Base-by-base conservation (phyloP, 2,329 filamentous ascomycete genomes). In the Endoconidiophora laricicola region DNA sequence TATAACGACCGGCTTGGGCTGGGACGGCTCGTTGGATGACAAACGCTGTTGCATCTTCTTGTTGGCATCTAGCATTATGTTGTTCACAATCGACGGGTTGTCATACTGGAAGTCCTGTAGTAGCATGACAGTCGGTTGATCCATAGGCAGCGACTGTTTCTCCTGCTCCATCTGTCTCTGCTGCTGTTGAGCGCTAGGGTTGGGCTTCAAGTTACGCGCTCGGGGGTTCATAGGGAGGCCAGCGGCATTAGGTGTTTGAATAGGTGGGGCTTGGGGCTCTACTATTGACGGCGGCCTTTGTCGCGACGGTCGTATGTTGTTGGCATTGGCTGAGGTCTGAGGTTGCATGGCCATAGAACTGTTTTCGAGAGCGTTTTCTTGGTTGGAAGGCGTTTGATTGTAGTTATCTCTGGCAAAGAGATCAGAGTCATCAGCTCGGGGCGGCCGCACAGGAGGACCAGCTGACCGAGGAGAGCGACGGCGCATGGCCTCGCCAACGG, bases 71-170 rank as follows among this genome's bases (percentile, higher is more conserved):
- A 69, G 64, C 36, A 76, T 67, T 52, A 76, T 72, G 22, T 64
- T 66, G 47, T 69, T 63, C 2, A 78, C 71, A 1, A 63, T 60
- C 24, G 57, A 60, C 0, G 74, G 72, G 50, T 78, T 65, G 49
- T 76, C 64, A 54, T 76, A 76, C 36, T 72, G 65, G 49, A 76
- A 74, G 46, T 71, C 66, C 52, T 75, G 77, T 46, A 78, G 60
- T 49, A 75, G 69, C 68, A 78, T 70, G 43, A 76, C 67, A 3
- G 69, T 76, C 16, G 52, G 52, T 52, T 70, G 67, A 22, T 69
- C 48, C 29, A 44, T 7, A 6, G 52, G 23, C 16, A 53, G 24
- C 4, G 39, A 16, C 48, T 38, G 33, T 22, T 23, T 16, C 33
- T 49, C 18, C 29, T 33, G 29, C 29, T 33, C 29, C 29, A 12